Percentiles rank a stretch among this genome's conserved stretches.
Evolutionary conservation across 768 basidiomycete species (phyloP).

Genomic region (Xerocomellus dryophilus): DNA sequence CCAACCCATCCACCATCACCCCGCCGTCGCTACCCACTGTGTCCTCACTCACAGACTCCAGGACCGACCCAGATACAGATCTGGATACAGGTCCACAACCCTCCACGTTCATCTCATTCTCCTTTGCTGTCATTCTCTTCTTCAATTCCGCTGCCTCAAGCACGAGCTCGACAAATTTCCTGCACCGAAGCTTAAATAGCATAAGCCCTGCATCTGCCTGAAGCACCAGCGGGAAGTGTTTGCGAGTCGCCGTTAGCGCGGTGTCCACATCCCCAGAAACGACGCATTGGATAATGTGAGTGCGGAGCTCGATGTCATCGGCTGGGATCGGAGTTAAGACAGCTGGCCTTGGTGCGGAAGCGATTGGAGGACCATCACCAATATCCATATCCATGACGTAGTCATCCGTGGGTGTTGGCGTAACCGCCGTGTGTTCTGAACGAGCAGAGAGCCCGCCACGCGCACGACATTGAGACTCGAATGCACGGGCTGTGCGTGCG

Average conservation of each 20-base stretch:
- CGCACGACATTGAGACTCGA: slow-evolving; percentile 49
- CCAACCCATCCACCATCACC: slow-evolving; percentile 46
- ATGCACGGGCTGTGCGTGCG: slow-evolving; percentile 63
- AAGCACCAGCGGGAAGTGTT: slow-evolving; percentile 61
- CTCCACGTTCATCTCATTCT: slow-evolving; percentile 32
- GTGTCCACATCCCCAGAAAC: slow-evolving; percentile 67
- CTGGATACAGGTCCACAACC: slow-evolving; percentile 23
- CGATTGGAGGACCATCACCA: slow-evolving; percentile 17
- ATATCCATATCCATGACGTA: slow-evolving; percentile 51
- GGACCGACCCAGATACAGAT: slow-evolving; percentile 23
- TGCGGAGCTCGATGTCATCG: slow-evolving; percentile 62
- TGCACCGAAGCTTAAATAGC: slow-evolving; percentile 78
- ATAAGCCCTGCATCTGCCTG: slow-evolving; percentile 66
- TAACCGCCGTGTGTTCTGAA: not conserved
- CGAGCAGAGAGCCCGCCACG: slow-evolving; percentile 25
- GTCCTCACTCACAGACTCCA: slow-evolving; percentile 36
- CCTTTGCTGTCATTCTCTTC: slow-evolving; percentile 53
- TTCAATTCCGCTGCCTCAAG: slow-evolving; percentile 67
- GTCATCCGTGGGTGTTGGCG: slow-evolving; percentile 25
- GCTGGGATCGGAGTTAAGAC: slow-evolving; percentile 28
- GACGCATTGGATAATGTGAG: slow-evolving; percentile 68
- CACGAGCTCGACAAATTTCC: slow-evolving; percentile 83
- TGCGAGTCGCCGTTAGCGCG: slow-evolving; percentile 55
- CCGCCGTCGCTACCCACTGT: slow-evolving; percentile 37
- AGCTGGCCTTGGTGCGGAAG: slow-evolving; percentile 11